Base-by-base conservation (phyloP, 805 yeast genomes). In the Pichia pseudocactophila region DNA sequence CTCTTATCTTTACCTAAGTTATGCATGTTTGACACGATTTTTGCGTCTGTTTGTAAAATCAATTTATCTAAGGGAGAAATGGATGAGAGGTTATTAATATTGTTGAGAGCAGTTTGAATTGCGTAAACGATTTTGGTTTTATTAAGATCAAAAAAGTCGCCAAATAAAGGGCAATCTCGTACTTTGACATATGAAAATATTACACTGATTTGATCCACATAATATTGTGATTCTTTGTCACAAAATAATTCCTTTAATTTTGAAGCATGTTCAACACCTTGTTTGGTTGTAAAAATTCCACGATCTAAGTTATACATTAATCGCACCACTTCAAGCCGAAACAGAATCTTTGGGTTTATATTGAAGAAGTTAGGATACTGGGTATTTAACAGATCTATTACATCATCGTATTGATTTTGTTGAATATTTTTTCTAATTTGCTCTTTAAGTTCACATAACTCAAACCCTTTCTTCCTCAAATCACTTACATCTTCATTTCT, bases 181-280 rank as follows among this genome's bases (percentile, higher is more conserved):
- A 81, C 80, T 40, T 76, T 63, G 9, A 69, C 68, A 47, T 70
- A 78, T 3, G 81, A 78, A 36, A 78, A 53, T 25, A 79, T 55
- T 3, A 75, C 63, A 7, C 76, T 73, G 0, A 77, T 62, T 34
- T 72, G 70, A 32, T 66, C 62, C 26, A 79, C 51, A 45, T 62
- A 61, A 7, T 60, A 58, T 26, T 59, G 62, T 33, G 65, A 63
- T 1, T 42, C 36, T n/a, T 64, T 59, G 3, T 54, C 44, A 12
- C 50, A 53, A 44, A 59, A 71, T 20, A 55, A 45, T 3, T 50
- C 43, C 38, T 64, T 59, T 35, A 74, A 50, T 11, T 51, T 30
- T 44, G 66, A 67, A 4, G 76, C 76, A 46, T 55, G 67, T 25
- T 49, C 46, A 4, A 74, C 49, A 3, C 71, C 70, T 25, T 61